These are phyloP conservation scores for Lentinula novae-zelandiae DNA, from an alignment of 1,284 basidiomycete species.

Conservation along the genomic window DNA sequence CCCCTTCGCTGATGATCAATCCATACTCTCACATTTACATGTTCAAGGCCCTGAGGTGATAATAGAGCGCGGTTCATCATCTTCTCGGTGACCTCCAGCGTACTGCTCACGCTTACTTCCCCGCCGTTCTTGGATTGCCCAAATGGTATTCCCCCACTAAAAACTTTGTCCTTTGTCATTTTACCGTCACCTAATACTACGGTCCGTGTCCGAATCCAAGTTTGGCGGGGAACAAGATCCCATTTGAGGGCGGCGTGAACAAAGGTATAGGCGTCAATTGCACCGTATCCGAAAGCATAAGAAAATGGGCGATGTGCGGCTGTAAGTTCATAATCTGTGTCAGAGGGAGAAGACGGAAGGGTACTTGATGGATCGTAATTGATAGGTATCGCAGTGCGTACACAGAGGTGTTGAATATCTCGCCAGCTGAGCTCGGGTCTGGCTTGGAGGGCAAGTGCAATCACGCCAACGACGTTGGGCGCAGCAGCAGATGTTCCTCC, in stretches of 20 bases:
- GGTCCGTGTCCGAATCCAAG: conserved; percentile 78
- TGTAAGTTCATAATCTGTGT: conserved; percentile 93
- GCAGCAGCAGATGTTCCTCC: conserved; percentile 98
- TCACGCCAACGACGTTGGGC: conserved; percentile 90
- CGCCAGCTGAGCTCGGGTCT: conserved; percentile 95
- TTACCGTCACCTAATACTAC: conserved; percentile 66
- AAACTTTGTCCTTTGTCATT: conserved; percentile 51
- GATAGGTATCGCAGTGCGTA: conserved; percentile 76
- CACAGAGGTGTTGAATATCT: conserved; percentile 90
- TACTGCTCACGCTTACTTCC: conserved; percentile 53
- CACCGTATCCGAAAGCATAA: conserved; percentile 98
- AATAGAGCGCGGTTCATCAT: conserved; percentile 78
- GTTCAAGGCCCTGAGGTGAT: conserved; percentile 72
- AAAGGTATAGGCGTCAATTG: conserved; percentile 81
- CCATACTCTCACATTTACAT: conserved; percentile 92
- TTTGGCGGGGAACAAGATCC: conserved; percentile 91
- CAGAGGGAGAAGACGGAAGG: conserved; percentile 27
- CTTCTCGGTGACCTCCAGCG: conserved; percentile 67
- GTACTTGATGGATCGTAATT: conserved; percentile 52
- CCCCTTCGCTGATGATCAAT: conserved; percentile 85
- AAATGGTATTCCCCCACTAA: conserved; percentile 68
- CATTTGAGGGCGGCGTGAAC: conserved; percentile 82
- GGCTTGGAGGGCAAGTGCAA: conserved; percentile 82
- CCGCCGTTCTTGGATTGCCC: conserved; percentile 48
- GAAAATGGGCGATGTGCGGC: conserved; percentile 80